Conservation (phyloP, 2,329 filamentous ascomycete genomes). For the Trichoderma afroharzianum region DNA sequence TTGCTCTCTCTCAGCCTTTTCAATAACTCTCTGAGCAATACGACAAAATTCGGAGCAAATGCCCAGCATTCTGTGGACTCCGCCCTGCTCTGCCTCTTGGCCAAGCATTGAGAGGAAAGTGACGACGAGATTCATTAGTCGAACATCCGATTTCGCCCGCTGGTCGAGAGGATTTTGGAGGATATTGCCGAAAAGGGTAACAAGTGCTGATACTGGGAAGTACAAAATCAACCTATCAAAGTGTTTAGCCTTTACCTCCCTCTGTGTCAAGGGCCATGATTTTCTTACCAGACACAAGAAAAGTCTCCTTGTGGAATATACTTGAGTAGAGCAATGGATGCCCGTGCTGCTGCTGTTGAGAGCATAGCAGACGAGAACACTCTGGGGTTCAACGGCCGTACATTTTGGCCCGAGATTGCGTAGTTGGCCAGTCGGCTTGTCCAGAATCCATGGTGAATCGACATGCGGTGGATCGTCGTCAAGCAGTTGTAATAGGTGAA, state of each 20-base stretch:
- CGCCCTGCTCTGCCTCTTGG: conserved; percentile 84
- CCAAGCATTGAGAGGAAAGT: conserved; percentile 86
- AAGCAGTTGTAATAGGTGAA: conserved; percentile 98
- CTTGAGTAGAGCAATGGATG: conserved; percentile 89
- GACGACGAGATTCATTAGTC: conserved; percentile 88
- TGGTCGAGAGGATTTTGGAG: conserved; percentile 91
- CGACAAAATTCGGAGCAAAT: conserved; percentile 96
- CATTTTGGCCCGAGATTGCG: conserved; percentile 90
- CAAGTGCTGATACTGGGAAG: conserved; percentile 90
- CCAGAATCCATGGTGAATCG: conserved; percentile 96
- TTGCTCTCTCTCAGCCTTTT: conserved; percentile 84
- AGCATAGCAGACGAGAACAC: conserved; percentile 92
- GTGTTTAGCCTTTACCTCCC: conserved; percentile 21
- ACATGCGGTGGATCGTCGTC: conserved; percentile 98
- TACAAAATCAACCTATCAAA: conserved; percentile 75
- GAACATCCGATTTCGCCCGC: conserved; percentile 81
- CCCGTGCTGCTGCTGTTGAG: conserved; percentile 87
- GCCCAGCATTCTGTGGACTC: conserved; percentile 87
- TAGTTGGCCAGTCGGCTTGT: conserved; percentile 92
- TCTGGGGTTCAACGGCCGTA: conserved; percentile 83
- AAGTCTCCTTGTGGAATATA: conserved; percentile 96
- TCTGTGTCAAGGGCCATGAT: not conserved
- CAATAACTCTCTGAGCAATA: conserved; percentile 85
- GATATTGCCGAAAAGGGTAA: conserved; percentile 94
- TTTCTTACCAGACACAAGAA: conserved; percentile 82